Evolutionary conservation across 176 grass and related monocot species (phyloP), one percentile per base, ranked within the genome.

Genomic region (Oryza meyeriana): DNA sequence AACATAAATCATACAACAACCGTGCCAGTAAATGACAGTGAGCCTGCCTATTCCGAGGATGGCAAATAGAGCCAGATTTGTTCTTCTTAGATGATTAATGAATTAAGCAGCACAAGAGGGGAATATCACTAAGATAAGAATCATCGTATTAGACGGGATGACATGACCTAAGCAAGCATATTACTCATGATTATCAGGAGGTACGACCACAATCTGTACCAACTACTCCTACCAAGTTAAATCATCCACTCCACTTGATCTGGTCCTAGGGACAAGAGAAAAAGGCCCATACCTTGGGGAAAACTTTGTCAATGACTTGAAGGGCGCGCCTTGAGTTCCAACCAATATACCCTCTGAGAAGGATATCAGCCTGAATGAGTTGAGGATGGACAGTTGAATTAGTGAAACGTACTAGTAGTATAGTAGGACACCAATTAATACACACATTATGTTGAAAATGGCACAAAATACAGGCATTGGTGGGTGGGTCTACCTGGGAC

Each of bases 311-410:
- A 8, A 98, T 84, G 59, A 98, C 85, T 78, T 94, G 74, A 75
- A 98, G 61, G 33, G 92, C 95, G 8, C 95, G 88, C 81, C 86
- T 93, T 27, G 95, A 93, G 86, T 98, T 98, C 95, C 95, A 98
- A 26, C 84, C 92, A 48, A 45, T 66, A 74, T 98, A 94, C 68
- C 95, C 95, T 87, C 95, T 85, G 18, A 98, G 52, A 72, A 94
- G 27, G 48, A 98, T 83, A 88, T 98, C 92, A 86, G 95, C 92
- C 95, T 98, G 69, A 70, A 83, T 64, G 59, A 74, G 17, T 61
- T 70, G 81, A 45, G 81, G 17, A 81, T 28, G 63, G 4, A 66
- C 16, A 76, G 32, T n/a, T 35, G 34, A 7, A 77, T 77, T 34
- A 57, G 57, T 81, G 72, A 71, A 71, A 22, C 68, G 17, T 76